Percentiles rank a stretch among this genome's conserved stretches.
phyloP scores from a whole-genome alignment of 495 filamentous ascomycete genomes.

The Neurospora sublineolata region DNA sequence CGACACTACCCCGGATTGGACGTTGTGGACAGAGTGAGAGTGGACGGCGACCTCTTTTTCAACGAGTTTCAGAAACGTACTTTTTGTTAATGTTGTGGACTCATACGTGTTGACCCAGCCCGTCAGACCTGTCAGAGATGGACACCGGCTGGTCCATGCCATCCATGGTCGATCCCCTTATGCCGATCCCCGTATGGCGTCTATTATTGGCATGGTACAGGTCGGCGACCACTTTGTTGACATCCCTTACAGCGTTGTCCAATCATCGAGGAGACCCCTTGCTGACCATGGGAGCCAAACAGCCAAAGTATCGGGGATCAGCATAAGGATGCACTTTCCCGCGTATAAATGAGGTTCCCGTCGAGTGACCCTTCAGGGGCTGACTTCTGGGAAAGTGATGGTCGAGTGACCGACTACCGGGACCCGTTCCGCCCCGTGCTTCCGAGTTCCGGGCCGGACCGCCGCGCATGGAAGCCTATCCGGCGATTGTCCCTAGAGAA shows the following conservation, averaged over 20 bases:
- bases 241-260: background rate
- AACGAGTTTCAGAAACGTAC: background rate
- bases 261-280: background rate
- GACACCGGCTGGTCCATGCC: background rate
- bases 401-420: background rate
- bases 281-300: background rate
- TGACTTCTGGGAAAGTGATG: background rate
- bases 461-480: background rate
- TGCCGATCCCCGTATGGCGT: background rate
- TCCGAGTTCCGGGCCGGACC: background rate
- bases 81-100: background rate
- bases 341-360: background rate
- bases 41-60: background rate
- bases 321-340: background rate
- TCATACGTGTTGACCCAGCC: background rate
- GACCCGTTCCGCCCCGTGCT: background rate
- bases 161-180: background rate
- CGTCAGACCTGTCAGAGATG: background rate
- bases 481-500: background rate
- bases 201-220: background rate
- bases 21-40: background rate
- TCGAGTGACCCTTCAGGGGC: background rate
- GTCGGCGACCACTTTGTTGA: background rate
- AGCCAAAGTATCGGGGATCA: background rate
- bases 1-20: background rate